Conservation (phyloP, 176 grass and related monocot species). For the Bolboschoenus planiculmis region DNA sequence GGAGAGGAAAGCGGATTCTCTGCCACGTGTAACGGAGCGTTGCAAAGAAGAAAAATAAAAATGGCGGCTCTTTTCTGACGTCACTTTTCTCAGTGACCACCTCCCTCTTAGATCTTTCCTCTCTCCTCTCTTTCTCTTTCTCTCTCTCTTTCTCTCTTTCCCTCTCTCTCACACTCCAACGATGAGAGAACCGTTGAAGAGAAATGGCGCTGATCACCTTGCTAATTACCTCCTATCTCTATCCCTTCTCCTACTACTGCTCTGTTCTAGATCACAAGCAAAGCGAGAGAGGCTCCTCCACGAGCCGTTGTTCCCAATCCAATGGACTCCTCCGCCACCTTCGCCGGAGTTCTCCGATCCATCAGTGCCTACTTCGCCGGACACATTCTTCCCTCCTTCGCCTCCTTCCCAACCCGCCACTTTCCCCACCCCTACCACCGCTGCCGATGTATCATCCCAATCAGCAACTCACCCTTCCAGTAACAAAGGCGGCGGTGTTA, state of each 20-base stretch:
- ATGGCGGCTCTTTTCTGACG: conserved; percentile 37
- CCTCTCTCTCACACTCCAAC: conserved; percentile 33
- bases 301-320: conserved; percentile 80
- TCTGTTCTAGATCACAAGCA: background rate
- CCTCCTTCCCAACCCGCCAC: conserved; percentile 24
- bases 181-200: conserved; percentile 10
- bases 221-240: background rate
- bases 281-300: conserved; percentile 47
- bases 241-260: background rate
- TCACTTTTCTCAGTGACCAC: background rate
- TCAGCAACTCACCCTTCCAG: background rate
- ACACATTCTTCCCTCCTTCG: conserved; percentile 54
- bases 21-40: conserved; percentile 44
- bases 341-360: conserved; percentile 34
- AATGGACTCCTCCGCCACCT: conserved; percentile 74
- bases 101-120: background rate
- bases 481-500: background rate
- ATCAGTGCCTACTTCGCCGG: conserved; percentile 40
- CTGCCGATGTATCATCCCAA: conserved; percentile 33
- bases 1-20: conserved; percentile 41
- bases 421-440: conserved; percentile 36
- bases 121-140: background rate
- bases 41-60: conserved; percentile 18
- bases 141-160: background rate
- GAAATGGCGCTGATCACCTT: background rate